phyloP scores from a whole-genome alignment of 1,284 basidiomycete genomes.

The Austroboletus rostrupii region DNA sequence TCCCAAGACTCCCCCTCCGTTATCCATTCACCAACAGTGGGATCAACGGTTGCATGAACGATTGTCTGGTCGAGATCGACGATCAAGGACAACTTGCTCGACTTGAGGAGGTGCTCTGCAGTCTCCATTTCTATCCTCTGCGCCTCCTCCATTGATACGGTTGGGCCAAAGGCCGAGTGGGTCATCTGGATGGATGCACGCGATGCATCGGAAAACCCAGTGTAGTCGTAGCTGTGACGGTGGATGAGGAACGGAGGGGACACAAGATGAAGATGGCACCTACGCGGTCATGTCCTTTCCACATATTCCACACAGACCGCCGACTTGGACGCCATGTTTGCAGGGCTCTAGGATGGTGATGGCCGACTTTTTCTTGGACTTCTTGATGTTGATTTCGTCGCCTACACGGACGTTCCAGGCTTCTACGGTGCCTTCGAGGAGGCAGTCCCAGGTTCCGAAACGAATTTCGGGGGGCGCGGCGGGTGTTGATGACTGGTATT shows the following conservation, averaged over 20 bases:
- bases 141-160: conserved; percentile 82
- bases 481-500: conserved; percentile 40
- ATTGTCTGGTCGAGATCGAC: conserved; percentile 99
- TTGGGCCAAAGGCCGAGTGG: conserved; percentile 75
- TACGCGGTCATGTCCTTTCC: conserved; percentile 92
- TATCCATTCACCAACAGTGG: conserved; percentile 98
- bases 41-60: conserved; percentile 97
- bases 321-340: conserved; percentile 89
- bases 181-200: conserved; percentile 84
- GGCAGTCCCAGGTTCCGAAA: conserved; percentile 85
- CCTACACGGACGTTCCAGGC: conserved; percentile 61
- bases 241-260: conserved; percentile 10
- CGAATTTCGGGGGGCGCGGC: conserved; percentile 58
- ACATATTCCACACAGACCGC: conserved; percentile 89
- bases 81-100: conserved; percentile 86
- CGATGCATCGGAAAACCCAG: conserved; percentile 76
- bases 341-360: conserved; percentile 80
- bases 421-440: conserved; percentile 71
- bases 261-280: conserved; percentile 29
- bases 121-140: conserved; percentile 83
- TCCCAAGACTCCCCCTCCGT: conserved; percentile 78
- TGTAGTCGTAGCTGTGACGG: conserved; percentile 73
- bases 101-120: conserved; percentile 70
- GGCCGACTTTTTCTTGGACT: conserved; percentile 54
- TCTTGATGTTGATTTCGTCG: conserved; percentile 55